phyloP scores from a whole-genome alignment of 495 filamentous ascomycete genomes.

The Xylaria telfairii region DNA sequence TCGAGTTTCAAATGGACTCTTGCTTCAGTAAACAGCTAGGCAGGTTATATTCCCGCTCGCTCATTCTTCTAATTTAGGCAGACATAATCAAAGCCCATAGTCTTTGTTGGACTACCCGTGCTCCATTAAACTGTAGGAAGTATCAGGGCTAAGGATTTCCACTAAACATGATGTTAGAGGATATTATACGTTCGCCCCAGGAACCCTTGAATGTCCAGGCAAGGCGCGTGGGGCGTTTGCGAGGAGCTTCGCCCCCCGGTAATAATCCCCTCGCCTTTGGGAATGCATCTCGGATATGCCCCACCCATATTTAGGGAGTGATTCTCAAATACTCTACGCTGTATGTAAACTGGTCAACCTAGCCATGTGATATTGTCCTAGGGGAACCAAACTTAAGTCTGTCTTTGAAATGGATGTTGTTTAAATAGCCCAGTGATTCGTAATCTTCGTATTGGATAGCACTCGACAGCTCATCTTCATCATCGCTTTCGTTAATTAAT shows the following conservation, averaged over 20 bases:
- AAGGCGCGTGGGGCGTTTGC: conserved; percentile 15
- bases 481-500: not conserved
- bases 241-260: not conserved
- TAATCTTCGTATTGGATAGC: not conserved
- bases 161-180: not conserved
- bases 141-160: too few relatives aligned
- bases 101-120: too few relatives aligned
- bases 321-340: not conserved
- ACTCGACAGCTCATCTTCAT: not conserved
- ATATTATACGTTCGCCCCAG: not conserved
- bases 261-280: not conserved
- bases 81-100: not conserved
- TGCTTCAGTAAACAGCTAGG: not conserved
- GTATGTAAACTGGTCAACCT: not conserved
- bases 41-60: too few relatives aligned
- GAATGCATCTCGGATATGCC: conserved; percentile 7
- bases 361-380: not conserved
- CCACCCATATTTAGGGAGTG: not conserved
- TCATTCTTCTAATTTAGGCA: not conserved
- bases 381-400: too few relatives aligned
- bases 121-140: too few relatives aligned
- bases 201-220: not conserved
- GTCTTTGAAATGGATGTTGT: not conserved
- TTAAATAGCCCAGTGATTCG: not conserved
- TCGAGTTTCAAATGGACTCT: not conserved